Conservation (phyloP, 306 rosid genomes). For the Acacia acuminata region DNA sequence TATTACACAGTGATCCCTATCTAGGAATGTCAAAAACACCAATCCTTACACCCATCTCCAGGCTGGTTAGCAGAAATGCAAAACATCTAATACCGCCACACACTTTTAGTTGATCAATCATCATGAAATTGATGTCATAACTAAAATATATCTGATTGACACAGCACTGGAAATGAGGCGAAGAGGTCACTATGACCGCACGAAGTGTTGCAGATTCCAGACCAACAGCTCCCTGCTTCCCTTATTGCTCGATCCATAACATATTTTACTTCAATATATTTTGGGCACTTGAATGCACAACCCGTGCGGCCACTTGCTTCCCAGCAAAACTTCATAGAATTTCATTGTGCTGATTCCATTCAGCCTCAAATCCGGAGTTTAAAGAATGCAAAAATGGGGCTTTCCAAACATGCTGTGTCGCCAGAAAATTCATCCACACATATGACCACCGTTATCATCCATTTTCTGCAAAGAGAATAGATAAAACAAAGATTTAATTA, state of each 20-base stretch:
- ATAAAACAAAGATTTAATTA: not conserved
- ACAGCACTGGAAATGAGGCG: not conserved
- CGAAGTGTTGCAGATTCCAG: not conserved
- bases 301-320: not conserved
- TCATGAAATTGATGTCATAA: not conserved
- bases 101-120: not conserved
- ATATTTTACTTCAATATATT: not conserved
- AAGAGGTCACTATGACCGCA: not conserved
- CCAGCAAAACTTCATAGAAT: not conserved
- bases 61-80: not conserved
- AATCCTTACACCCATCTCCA: not conserved
- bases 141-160: not conserved
- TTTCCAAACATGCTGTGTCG: conserved; percentile 14
- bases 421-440: conserved; percentile 19
- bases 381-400: not conserved
- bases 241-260: not conserved
- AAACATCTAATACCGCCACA: not conserved
- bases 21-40: not conserved
- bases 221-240: not conserved
- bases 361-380: not conserved
- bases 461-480: conserved; percentile 39
- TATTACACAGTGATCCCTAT: not conserved
- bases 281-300: not conserved
- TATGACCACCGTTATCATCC: conserved; percentile 16
- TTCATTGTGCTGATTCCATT: conserved; percentile 15